Conservation (phyloP, 805 yeast genomes). For the Lipomyces anomalus region DNA sequence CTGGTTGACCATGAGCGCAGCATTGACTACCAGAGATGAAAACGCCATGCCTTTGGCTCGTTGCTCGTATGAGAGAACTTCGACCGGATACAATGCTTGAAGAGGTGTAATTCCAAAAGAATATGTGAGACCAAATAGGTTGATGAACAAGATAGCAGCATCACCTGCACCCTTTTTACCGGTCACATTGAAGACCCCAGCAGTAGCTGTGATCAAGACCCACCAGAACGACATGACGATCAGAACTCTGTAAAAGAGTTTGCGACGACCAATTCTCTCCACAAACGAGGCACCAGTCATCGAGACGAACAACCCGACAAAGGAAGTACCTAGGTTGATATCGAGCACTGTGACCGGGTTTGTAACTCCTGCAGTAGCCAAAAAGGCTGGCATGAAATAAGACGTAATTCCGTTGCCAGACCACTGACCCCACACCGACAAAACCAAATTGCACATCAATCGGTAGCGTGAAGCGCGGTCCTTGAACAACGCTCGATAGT, state of each 20-base stretch:
- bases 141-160: slow-evolving; percentile 16
- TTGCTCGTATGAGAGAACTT: slow-evolving; percentile 29
- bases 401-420: slow-evolving; percentile 50
- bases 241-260: slow-evolving; percentile 31
- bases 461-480: no score
- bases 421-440: no score
- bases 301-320: slow-evolving; percentile 41
- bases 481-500: no score
- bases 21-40: slow-evolving; percentile 25
- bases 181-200: no score
- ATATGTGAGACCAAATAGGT: slow-evolving; percentile 17
- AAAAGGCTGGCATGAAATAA: slow-evolving; percentile 46
- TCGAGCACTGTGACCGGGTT: slow-evolving; percentile 40
- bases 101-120: slow-evolving; percentile 14
- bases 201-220: slow-evolving; percentile 20
- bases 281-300: slow-evolving; percentile 30
- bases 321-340: slow-evolving; percentile 47
- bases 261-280: slow-evolving; percentile 25
- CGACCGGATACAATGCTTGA: slow-evolving; percentile 23
- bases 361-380: slow-evolving; percentile 48
- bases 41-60: slow-evolving; percentile 42
- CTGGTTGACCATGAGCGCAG: slow-evolving; percentile 30
- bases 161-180: slow-evolving; percentile 2
- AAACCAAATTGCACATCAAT: no score
- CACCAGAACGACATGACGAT: slow-evolving; percentile 34